Evolutionary conservation across 371 early-diverging fungal species (phyloP), one percentile per base, ranked within the genome.

Genomic region (Mucor racemosus): DNA sequence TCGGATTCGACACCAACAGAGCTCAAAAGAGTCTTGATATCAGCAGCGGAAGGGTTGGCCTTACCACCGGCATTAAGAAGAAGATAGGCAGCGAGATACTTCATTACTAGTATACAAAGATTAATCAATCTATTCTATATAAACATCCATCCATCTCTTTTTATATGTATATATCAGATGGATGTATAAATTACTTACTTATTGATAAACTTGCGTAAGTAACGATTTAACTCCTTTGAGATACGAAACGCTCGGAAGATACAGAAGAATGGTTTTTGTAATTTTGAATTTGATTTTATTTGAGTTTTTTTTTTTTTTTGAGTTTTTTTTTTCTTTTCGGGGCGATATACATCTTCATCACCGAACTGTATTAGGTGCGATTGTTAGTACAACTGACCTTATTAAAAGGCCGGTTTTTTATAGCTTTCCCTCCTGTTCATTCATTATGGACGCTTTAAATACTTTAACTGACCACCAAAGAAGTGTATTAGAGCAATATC

Each of bases 1-100:
- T 98, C 98, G 67, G 88, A 88, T 72, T 98, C 97, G 68, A 94
- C 86, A 79, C 98, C 98, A 78, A 95, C 98, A 78, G 97, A 87
- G 64, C 88, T 76, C 75, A 98, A 91, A 77, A 98, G 88, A 73
- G 82, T 77, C 82, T 87, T 87, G 91, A 98, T 86, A 75, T 93
- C 91, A 53, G 74, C 84, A 73, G 90, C 92, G 75, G 93, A 76
- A 76, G 98, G 96, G 77, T 88, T 69, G 77, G 87, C 86, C 80
- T 95, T 94, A 73, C 94, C 95, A 84, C 94, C 96, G 82, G 92
- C 90, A 77, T 86, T 82, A 79, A 95, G 92, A 77, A 98, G 93
- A 79, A 98, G 90, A 92, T 96, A 97, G 76, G 98, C 97, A 75
- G 96, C 98, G 81, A 98, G 87, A 86, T 92, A 91, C 91, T 96